phyloP scores from a whole-genome alignment of 176 grass and related monocot genomes.

The Olyra latifolia region DNA sequence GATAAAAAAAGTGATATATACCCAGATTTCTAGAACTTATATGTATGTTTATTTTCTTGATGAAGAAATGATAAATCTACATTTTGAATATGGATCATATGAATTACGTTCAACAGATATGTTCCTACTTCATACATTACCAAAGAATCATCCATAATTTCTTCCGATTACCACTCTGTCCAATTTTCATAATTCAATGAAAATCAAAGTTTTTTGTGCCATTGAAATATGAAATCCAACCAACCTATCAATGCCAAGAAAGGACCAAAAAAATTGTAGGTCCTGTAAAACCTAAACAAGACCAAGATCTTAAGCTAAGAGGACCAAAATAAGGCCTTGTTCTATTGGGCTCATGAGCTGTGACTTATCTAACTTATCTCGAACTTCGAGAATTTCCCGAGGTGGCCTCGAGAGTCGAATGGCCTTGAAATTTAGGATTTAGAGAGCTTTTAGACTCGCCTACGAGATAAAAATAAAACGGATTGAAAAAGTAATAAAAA shows the following conservation, averaged over 20 bases:
- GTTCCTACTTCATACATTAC: neutral
- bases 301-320: neutral
- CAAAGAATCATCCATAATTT: neutral
- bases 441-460: no score
- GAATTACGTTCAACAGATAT: neutral
- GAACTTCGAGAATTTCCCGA: no score
- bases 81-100: neutral
- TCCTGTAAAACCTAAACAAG: neutral
- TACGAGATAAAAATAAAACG: no score
- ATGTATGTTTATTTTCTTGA: neutral
- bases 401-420: no score
- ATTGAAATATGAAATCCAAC: neutral
- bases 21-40: neutral
- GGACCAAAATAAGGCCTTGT: neutral
- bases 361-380: no score
- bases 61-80: neutral
- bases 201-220: neutral
- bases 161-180: neutral
- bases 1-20: neutral
- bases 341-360: no score
- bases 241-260: neutral
- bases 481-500: no score
- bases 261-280: neutral
- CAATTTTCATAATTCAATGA: neutral
- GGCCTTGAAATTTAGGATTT: no score